Percentiles rank a stretch among this genome's conserved stretches.
phyloP scores from a whole-genome alignment of 805 yeast genomes.

The Kluyveromyces siamensis region DNA sequence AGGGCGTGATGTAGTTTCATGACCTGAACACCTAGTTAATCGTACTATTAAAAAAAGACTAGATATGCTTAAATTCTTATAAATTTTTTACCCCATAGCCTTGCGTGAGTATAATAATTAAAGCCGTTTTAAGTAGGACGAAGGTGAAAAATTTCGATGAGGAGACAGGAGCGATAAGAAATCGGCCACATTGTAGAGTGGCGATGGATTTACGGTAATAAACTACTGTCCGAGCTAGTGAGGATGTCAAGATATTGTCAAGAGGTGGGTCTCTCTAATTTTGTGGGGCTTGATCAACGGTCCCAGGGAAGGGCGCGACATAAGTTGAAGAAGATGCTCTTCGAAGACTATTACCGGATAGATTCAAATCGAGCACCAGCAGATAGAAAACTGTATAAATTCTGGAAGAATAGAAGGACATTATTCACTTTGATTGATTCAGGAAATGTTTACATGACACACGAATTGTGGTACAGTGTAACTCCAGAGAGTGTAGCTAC shows the following conservation, averaged over 20 bases:
- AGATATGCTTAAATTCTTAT: too few relatives aligned
- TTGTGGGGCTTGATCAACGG: conserved; percentile 13
- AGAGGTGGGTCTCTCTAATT: conserved; percentile 6
- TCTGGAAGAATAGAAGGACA: conserved; percentile 52
- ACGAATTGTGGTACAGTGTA: conserved; percentile 78
- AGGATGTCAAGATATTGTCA: neutral
- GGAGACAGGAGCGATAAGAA: neutral
- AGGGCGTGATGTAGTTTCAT: too few relatives aligned
- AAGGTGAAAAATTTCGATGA: neutral
- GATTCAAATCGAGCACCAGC: conserved; percentile 10
- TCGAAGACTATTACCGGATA: conserved; percentile 11
- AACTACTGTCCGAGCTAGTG: neutral
- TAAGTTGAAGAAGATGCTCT: conserved; percentile 6
- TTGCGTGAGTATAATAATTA: neutral
- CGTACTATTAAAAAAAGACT: too few relatives aligned
- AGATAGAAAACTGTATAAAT: conserved; percentile 30
- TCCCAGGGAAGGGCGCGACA: conserved; percentile 16
- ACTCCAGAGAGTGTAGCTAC: conserved; percentile 73
- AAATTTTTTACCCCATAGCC: neutral
- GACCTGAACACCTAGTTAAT: too few relatives aligned
- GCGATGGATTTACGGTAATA: neutral
- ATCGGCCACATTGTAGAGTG: neutral
- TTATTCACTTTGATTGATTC: conserved; percentile 58
- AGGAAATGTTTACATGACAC: conserved; percentile 53
- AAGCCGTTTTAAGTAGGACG: neutral